A percentile compares a stretch with the other conserved stretches of the same genome.
phyloP scores from a whole-genome alignment of 495 filamentous ascomycete genomes.

The Penicillium cosmopolitanum region DNA sequence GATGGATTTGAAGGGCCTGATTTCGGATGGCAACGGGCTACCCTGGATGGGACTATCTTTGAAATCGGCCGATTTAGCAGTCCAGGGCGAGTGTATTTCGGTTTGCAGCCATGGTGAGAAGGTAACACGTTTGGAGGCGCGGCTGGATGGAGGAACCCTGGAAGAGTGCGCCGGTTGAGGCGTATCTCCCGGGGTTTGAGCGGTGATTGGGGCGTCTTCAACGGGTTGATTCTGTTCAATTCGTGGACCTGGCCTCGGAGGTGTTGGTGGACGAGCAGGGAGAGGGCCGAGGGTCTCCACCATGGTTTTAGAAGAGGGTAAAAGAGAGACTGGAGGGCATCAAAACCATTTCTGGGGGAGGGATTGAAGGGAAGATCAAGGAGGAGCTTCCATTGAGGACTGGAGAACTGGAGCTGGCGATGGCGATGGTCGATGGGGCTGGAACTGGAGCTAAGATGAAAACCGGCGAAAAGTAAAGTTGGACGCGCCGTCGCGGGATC shows the following conservation, averaged over 20 bases:
- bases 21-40: conserved; percentile 52
- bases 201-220: conserved; percentile 35
- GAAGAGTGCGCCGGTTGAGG: conserved; percentile 48
- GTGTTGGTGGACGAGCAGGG: conserved; percentile 62
- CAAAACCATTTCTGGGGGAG: conserved; percentile 37
- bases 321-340: conserved; percentile 16
- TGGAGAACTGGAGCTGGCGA: background rate
- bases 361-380: conserved; percentile 4
- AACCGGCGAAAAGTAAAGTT: conserved; percentile 28
- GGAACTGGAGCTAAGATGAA: background rate
- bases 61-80: conserved; percentile 66
- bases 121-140: conserved; percentile 68
- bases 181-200: conserved; percentile 54
- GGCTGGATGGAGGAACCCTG: conserved; percentile 37
- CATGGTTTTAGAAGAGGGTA: conserved; percentile 44
- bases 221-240: conserved; percentile 34
- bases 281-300: conserved; percentile 54
- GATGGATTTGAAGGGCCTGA: conserved; percentile 68
- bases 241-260: conserved; percentile 60
- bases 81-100: conserved; percentile 59
- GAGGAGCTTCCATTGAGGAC: conserved; percentile 21
- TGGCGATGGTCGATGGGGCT: background rate
- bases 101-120: conserved; percentile 77
- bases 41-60: conserved; percentile 52
- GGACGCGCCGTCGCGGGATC: conserved; percentile 42